Evolutionary conservation across 139 green algal species (phyloP), one percentile per base, ranked within the genome.

Genomic region (Desmodesmus armatus): DNA sequence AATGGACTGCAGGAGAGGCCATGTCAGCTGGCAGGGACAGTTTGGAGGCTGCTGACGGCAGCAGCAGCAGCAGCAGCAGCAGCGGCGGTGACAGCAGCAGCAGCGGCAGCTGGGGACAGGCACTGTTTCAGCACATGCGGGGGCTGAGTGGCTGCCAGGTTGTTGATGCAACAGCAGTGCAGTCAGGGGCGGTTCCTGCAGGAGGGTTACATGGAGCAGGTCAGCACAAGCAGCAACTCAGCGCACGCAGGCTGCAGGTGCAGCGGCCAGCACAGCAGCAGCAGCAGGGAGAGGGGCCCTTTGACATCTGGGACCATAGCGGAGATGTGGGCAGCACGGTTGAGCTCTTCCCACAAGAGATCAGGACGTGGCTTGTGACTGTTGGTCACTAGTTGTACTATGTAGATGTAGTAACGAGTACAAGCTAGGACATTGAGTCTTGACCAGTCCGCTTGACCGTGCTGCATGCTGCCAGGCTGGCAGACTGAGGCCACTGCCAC

Each of bases 301-400:
- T 43, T 25, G 27, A 84, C 15, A 53, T 75, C 15, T 77, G 63
- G 62, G 40, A 49, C 21, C 43, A 77, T 44, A 5, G 33, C 39
- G 41, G 39, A 21, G 60, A 33, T 40, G 58, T 19, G 15, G 17
- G 63, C 5, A 27, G 40, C 39, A 29, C 83, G 17, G 85, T 95
- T 0, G 80, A 84, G 51, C 66, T 95, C 58, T 60, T 80, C 37
- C 88, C 92, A 7, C 93, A 94, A 91, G 89, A 95, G 71, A 87
- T 95, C 9, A 82, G 88, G 49, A 95, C 92, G 7, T 95, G 92
- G 70, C 13, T 74, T 37, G 49, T 88, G 3, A 49, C 47, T 13
- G 37, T 82, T 33, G 55, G 23, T 21, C 27, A n/a, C 25, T 29
- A 43, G 3, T 13, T 58, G 23, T n/a, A 44, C 25, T 40, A 13